Conservation (phyloP, 768 basidiomycete species). For the Pisolithus marmoratus region DNA sequence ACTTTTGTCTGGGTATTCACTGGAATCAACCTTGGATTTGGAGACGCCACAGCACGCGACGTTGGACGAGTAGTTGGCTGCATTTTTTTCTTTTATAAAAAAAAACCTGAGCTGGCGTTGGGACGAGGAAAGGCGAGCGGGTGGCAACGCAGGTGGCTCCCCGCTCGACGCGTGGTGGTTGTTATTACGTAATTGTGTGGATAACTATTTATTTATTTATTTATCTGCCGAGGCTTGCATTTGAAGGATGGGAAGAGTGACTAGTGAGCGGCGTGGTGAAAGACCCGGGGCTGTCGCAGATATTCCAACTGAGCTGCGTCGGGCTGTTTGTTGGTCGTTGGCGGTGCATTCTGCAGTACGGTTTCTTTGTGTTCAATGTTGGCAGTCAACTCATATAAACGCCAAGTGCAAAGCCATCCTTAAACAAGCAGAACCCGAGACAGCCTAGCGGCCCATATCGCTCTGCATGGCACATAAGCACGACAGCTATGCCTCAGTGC, state of each 20-base stretch:
- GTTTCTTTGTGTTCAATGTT: background rate
- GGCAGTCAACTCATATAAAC: background rate
- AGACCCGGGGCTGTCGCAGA: background rate
- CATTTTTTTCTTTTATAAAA: conserved; percentile 37
- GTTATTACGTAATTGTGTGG: conserved; percentile 21
- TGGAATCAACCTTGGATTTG: conserved; percentile 42
- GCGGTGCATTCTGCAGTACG: background rate
- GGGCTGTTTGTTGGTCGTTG: background rate
- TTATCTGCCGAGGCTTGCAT: background rate
- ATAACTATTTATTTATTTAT: too few species aligned
- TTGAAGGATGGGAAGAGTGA: background rate
- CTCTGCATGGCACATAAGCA: conserved; percentile 26
- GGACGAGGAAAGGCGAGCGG: background rate
- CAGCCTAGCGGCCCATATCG: background rate
- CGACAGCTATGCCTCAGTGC: conserved; percentile 14
- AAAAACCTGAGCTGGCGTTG: background rate
- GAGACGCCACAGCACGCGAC: conserved; percentile 53
- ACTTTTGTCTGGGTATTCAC: conserved; percentile 77
- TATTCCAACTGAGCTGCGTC: too few species aligned
- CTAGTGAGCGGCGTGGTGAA: background rate
- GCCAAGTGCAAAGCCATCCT: background rate
- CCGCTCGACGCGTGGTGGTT: background rate
- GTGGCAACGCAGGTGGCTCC: background rate
- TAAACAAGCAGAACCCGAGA: background rate
- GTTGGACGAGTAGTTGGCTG: conserved; percentile 52